Percentiles rank a stretch among this genome's conserved stretches.
Conservation (phyloP, 1,284 basidiomycete genomes). For the Malassezia equina region DNA sequence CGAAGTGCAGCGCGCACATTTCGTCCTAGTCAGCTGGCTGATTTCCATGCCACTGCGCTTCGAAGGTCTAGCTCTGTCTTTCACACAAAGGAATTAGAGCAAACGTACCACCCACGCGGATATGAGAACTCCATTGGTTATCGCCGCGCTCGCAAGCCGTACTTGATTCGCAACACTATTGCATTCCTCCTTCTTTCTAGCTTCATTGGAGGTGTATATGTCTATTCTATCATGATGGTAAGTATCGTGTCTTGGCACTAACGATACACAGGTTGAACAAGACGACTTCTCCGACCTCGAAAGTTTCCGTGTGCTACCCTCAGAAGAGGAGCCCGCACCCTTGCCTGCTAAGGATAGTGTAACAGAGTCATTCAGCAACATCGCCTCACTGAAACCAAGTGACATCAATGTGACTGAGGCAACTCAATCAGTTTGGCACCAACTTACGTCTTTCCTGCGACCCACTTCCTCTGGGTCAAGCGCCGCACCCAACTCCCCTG, state of each 20-base stretch:
- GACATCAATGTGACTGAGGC: background rate
- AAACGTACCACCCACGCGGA: conserved; percentile 3
- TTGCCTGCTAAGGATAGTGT: background rate
- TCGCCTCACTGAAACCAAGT: too few species aligned
- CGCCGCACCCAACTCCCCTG: background rate
- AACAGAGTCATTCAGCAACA: background rate
- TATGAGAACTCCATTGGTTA: conserved; percentile 9
- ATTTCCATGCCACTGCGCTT: background rate
- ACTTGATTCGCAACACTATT: conserved; percentile 4
- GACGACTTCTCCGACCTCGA: conserved; percentile 19
- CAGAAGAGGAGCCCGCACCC: background rate
- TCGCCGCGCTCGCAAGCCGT: conserved; percentile 14
- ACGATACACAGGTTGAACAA: conserved; percentile 14
- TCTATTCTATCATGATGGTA: conserved; percentile 17
- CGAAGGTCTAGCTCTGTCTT: background rate
- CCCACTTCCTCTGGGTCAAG: background rate
- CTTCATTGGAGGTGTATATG: conserved; percentile 11
- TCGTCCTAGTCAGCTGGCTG: background rate
- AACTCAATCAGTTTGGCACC: background rate
- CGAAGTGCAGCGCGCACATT: background rate
- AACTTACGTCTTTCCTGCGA: background rate
- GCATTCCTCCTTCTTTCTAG: background rate
- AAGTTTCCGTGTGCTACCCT: conserved; percentile 8
- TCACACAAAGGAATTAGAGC: conserved; percentile 1
- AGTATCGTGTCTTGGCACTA: background rate